These are phyloP conservation scores for Fusarium goolgardi DNA, from an alignment of 2,329 filamentous ascomycete species.

Conservation along the genomic window DNA sequence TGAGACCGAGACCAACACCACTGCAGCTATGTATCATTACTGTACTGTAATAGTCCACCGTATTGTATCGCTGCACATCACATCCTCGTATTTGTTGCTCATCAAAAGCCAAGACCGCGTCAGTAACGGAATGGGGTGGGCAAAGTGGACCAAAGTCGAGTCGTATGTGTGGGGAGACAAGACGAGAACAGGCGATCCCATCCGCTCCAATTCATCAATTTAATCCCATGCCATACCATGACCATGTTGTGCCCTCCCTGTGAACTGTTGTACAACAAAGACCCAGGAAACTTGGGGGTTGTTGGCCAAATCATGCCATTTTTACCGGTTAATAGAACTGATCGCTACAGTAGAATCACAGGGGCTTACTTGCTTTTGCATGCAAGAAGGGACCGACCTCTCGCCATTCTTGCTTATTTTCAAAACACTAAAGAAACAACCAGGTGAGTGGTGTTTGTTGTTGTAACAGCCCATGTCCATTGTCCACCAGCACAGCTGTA, in stretches of 20 bases:
- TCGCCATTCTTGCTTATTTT: background rate
- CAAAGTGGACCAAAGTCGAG: slow-evolving; percentile 16
- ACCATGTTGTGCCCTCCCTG: background rate
- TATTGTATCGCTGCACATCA: slow-evolving; percentile 6
- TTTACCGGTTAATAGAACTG: slow-evolving; percentile 1
- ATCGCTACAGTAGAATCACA: slow-evolving; percentile 3
- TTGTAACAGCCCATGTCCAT: background rate
- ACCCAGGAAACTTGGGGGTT: slow-evolving; percentile 12
- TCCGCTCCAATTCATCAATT: background rate
- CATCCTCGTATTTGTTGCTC: slow-evolving; percentile 1
- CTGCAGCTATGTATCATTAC: background rate
- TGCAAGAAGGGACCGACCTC: slow-evolving; percentile 29
- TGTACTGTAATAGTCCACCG: slow-evolving; percentile 1
- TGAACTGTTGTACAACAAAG: background rate
- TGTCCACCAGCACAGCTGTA: background rate
- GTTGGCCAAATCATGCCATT: slow-evolving; percentile 28
- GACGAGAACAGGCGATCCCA: slow-evolving; percentile 13
- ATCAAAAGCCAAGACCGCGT: slow-evolving; percentile 2
- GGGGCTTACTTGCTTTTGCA: slow-evolving; percentile 2
- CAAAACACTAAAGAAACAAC: background rate
- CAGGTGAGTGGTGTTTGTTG: background rate
- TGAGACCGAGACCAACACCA: background rate
- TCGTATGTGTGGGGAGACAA: slow-evolving; percentile 26
- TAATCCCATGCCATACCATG: background rate
- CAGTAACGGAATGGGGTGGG: background rate